Base-by-base conservation (phyloP, 805 yeast genomes). In the Schwanniomyces occidentalis region DNA sequence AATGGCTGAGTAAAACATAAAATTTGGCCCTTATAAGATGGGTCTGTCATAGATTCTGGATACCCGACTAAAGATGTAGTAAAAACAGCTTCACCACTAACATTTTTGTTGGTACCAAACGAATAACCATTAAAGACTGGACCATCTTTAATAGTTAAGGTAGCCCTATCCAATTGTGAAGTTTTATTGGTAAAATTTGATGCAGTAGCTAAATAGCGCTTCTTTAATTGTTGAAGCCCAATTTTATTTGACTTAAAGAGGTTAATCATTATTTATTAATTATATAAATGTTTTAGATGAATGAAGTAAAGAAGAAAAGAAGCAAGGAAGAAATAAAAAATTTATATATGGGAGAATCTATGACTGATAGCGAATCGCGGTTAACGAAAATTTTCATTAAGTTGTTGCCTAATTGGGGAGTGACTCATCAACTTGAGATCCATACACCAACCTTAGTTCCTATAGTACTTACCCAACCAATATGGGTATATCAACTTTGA, bases 21-120 rank as follows among this genome's bases (percentile, higher is more conserved):
- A 49, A 93, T 93, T 71, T 93, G 99, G 33, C 99, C 99, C 52
- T 81, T 82, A 64, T 93, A 93, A 5, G 97, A 89, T 24, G 99
- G 99, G 63, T 93, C 99, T 15, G 99, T 93, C 95, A 93, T 89
- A 6, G 96, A 86, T 64, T 93, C 99, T 12, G 99, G 98, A 65
- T 93, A 93, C 13, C 99, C 99, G 8, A 93, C 99, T 62, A 95
- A 74, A 6, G 97, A 93, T 21, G 99, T 95, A 30, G 97, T 88
- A 71, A 93, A 93, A 28, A 95, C 99, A 19, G 96, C 95, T 65
- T 93, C 99, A 45, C 99, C 99, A 40, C 95, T 82, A 43, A 88
- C 79, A 45, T 90, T 87, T 47, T 83, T 84, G 61, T 88, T 80
- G 27, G 98, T 96, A 55, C 99, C 99, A 56, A 93, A 95, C 0